Percentiles rank a stretch among this genome's conserved stretches.
Evolutionary conservation across 768 basidiomycete species (phyloP).

Genomic region (Coprinopsis marcescibilis): DNA sequence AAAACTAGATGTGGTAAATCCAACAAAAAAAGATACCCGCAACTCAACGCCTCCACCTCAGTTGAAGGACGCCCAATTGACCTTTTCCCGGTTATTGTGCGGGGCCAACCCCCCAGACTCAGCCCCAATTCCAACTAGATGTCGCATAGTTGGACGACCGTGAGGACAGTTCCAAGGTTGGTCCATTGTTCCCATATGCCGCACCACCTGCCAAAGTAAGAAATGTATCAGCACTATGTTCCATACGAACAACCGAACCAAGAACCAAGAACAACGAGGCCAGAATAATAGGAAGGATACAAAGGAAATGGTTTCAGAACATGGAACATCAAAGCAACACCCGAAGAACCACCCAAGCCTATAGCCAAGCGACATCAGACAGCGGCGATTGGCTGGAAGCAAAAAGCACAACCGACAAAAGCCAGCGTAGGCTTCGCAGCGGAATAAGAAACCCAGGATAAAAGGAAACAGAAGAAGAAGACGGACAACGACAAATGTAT

Average conservation of each 20-base stretch:
- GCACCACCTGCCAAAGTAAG: slow-evolving; percentile 48
- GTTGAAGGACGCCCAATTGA: slow-evolving; percentile 32
- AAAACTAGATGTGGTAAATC: too few relatives aligned
- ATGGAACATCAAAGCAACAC: too few relatives aligned
- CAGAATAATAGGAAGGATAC: too few relatives aligned
- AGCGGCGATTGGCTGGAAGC: slow-evolving; percentile 74
- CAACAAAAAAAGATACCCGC: too few relatives aligned
- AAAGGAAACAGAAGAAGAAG: background rate
- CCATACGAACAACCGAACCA: slow-evolving; percentile 50
- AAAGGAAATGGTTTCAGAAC: too few relatives aligned
- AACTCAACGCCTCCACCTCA: background rate
- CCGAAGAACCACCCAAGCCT: too few relatives aligned
- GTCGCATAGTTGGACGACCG: slow-evolving; percentile 79
- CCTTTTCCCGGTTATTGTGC: slow-evolving; percentile 1
- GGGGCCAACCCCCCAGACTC: slow-evolving; percentile 13
- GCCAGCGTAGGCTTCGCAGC: too few relatives aligned
- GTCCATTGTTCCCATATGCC: slow-evolving; percentile 80
- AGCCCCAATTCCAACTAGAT: slow-evolving; percentile 54
- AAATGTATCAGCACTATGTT: background rate
- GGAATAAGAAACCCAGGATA: too few relatives aligned
- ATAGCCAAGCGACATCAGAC: too few relatives aligned
- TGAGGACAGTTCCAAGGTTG: slow-evolving; percentile 91
- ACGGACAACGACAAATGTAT: too few relatives aligned
- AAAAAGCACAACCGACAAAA: slow-evolving; percentile 58
- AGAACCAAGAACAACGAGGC: too few relatives aligned